Percentiles rank a stretch among this genome's conserved stretches.
These are phyloP conservation scores for Coccomyxa subellipsoidea DNA, from an alignment of 163 green algal species.

Conservation along the genomic window DNA sequence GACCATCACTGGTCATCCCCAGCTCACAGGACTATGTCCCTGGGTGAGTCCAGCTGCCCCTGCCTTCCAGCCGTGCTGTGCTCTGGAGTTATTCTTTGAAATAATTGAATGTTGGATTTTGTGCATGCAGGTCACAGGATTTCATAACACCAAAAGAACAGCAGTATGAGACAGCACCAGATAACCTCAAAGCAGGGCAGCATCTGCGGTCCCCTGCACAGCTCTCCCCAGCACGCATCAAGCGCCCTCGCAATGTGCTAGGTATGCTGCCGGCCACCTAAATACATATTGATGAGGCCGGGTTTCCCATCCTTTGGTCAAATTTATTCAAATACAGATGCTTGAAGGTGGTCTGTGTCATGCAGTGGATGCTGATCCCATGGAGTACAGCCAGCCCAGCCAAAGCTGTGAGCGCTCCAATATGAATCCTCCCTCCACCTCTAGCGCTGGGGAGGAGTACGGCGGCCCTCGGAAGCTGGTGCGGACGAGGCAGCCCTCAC, in stretches of 20 bases:
- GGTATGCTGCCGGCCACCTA: neutral
- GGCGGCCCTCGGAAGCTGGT: neutral
- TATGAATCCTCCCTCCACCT: neutral
- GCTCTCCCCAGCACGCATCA: conserved; percentile 33
- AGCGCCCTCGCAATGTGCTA: conserved; percentile 23
- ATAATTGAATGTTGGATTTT: no score
- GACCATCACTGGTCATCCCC: neutral
- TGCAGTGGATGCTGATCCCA: neutral
- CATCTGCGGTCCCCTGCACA: conserved; percentile 31
- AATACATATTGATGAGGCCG: neutral
- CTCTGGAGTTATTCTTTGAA: no score
- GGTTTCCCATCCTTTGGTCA: no score
- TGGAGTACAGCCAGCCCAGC: neutral
- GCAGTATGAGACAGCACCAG: conserved; percentile 20
- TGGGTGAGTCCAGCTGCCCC: neutral
- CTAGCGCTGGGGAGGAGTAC: neutral
- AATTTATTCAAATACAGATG: neutral
- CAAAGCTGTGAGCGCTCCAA: neutral
- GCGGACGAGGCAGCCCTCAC: conserved; percentile 24
- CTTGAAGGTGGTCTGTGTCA: neutral
- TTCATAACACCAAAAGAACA: conserved; percentile 62
- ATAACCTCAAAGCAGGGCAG: neutral
- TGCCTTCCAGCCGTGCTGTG: no score
- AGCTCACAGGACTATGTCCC: neutral
- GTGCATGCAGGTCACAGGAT: conserved; percentile 49